These are phyloP conservation scores for Verticillium tricorpus DNA, from an alignment of 2,329 filamentous ascomycete genomes.

Conservation along the genomic window DNA sequence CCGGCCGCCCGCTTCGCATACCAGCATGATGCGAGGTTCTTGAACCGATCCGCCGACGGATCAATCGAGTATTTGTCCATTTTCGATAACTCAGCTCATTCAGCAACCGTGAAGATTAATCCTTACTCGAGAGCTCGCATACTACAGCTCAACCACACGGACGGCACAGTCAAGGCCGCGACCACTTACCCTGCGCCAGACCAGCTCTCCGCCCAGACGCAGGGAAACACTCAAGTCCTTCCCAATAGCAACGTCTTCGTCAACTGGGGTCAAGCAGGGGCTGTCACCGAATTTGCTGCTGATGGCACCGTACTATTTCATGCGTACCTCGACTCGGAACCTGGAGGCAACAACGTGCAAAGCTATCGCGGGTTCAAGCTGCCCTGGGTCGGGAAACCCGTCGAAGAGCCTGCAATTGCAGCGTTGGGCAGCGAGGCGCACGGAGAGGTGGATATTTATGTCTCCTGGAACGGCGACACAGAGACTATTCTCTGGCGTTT, in stretches of 20 bases:
- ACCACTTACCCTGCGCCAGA: slow-evolving; percentile 31
- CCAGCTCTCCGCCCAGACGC: slow-evolving; percentile 41
- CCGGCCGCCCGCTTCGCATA: slow-evolving; percentile 34
- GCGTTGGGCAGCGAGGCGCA: slow-evolving; percentile 8
- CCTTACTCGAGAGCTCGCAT: slow-evolving; percentile 1
- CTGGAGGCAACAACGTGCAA: slow-evolving; percentile 33
- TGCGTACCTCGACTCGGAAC: slow-evolving; percentile 36
- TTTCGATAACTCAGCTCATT: slow-evolving; percentile 47
- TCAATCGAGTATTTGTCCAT: slow-evolving; percentile 43
- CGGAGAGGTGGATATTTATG: slow-evolving; percentile 15
- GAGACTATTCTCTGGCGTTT: slow-evolving; percentile 25
- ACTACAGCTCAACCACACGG: not conserved
- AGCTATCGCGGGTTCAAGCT: slow-evolving; percentile 52
- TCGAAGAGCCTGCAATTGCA: slow-evolving; percentile 24
- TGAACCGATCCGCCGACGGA: slow-evolving; percentile 25
- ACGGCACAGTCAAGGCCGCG: not conserved
- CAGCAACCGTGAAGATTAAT: not conserved
- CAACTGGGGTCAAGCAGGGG: slow-evolving; percentile 50
- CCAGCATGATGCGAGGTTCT: slow-evolving; percentile 47
- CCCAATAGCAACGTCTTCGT: slow-evolving; percentile 49
- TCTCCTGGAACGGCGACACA: slow-evolving; percentile 32
- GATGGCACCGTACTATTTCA: slow-evolving; percentile 50
- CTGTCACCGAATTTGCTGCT: slow-evolving; percentile 39
- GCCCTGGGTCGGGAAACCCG: slow-evolving; percentile 46
- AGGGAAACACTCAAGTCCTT: slow-evolving; percentile 48